Percentiles rank a stretch among this genome's conserved stretches.
Conservation (phyloP, 495 filamentous ascomycete genomes). For the Annulohypoxylon maeteangense region DNA sequence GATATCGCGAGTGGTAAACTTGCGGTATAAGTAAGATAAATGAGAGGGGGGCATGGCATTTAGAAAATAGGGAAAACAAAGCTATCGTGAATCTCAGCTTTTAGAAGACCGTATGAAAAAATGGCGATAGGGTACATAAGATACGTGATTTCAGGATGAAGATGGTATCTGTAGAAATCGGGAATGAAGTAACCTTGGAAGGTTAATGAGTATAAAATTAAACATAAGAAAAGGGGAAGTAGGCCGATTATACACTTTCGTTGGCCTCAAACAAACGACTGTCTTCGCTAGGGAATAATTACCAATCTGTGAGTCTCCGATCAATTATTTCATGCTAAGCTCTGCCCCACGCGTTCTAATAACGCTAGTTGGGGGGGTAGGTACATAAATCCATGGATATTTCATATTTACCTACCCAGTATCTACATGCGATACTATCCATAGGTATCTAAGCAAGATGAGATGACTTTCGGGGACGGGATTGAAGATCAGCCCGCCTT, state of each 20-base stretch:
- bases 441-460: not conserved
- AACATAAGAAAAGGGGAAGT: too few relatives aligned
- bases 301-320: too few relatives aligned
- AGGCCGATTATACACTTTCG: too few relatives aligned
- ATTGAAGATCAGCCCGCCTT: not conserved
- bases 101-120: too few relatives aligned
- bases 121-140: too few relatives aligned
- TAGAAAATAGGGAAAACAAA: not conserved
- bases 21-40: not conserved
- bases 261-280: not conserved
- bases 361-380: not conserved
- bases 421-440: too few relatives aligned
- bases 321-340: not conserved
- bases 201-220: too few relatives aligned
- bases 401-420: too few relatives aligned
- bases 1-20: conserved; percentile 33
- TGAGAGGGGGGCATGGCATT: not conserved
- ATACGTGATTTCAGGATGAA: too few relatives aligned
- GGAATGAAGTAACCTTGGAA: not conserved
- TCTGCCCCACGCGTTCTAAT: not conserved
- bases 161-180: too few relatives aligned
- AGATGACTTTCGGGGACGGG: not conserved
- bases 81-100: too few relatives aligned
- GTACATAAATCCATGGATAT: not conserved
- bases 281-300: too few relatives aligned